Percentiles rank a stretch among this genome's conserved stretches.
Evolutionary conservation across 208 protist species (phyloP).

Genomic region (Wallacemonas sp.): DNA sequence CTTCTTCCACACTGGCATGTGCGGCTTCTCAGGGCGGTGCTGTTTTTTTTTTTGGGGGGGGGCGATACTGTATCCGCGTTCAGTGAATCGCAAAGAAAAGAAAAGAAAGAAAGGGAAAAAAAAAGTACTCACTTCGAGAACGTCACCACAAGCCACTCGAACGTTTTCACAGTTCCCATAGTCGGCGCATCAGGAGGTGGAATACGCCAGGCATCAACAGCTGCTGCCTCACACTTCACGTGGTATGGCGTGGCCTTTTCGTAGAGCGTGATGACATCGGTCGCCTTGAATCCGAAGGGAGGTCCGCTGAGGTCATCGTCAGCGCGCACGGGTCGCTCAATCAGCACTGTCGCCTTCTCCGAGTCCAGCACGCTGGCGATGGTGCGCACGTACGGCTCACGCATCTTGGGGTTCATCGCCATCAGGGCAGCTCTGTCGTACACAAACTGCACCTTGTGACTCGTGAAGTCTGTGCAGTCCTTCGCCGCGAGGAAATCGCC

Average conservation of each 20-base stretch:
- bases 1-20: too few relatives aligned
- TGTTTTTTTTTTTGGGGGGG: too few relatives aligned
- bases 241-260: slow-evolving; percentile 24
- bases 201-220: slow-evolving; percentile 12
- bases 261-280: slow-evolving; percentile 40
- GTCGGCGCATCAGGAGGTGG: slow-evolving; percentile 2
- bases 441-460: slow-evolving; percentile 40
- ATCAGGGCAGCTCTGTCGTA: slow-evolving; percentile 69
- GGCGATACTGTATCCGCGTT: too few relatives aligned
- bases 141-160: slow-evolving; percentile 22
- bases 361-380: slow-evolving; percentile 26
- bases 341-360: slow-evolving; percentile 19
- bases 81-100: not conserved
- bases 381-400: slow-evolving; percentile 28
- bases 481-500: slow-evolving; percentile 46
- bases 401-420: slow-evolving; percentile 49
- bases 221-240: slow-evolving; percentile 8
- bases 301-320: slow-evolving; percentile 40
- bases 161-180: slow-evolving; percentile 3
- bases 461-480: slow-evolving; percentile 20
- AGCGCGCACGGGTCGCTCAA: slow-evolving; percentile 46
- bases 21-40: too few relatives aligned
- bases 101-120: slow-evolving; percentile 8
- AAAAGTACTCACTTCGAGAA: not conserved
- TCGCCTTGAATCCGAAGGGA: slow-evolving; percentile 45